Evolutionary conservation across 208 protist species (phyloP).

Genomic region (Wallacemonas sp.): DNA sequence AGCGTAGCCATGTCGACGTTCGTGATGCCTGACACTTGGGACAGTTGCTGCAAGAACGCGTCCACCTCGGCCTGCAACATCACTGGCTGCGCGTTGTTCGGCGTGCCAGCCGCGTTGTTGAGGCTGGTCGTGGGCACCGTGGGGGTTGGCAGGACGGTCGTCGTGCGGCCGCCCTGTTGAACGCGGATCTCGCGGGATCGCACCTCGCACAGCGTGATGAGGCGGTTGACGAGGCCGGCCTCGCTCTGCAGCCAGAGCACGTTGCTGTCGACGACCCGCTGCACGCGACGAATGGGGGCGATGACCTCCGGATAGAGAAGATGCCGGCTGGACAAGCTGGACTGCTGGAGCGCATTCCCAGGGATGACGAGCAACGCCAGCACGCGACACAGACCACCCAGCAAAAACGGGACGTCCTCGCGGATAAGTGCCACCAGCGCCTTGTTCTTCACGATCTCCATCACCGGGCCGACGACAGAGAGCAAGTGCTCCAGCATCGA

Average conservation of each 20-base stretch:
- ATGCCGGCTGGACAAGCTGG: slow-evolving; percentile 35
- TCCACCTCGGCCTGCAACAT: not conserved
- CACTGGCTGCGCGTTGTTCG: no score
- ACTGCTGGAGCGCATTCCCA: slow-evolving; percentile 40
- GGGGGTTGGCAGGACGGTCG: slow-evolving; percentile 18
- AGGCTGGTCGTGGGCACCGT: not conserved
- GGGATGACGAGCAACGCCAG: slow-evolving; percentile 74
- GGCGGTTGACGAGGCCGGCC: slow-evolving; percentile 42
- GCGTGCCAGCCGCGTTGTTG: not conserved
- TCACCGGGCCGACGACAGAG: slow-evolving; percentile 66
- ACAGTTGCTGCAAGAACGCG: not conserved
- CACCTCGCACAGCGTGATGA: slow-evolving; percentile 73
- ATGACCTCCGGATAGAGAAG: slow-evolving; percentile 61
- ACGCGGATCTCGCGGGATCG: slow-evolving; percentile 28
- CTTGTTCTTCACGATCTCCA: slow-evolving; percentile 73
- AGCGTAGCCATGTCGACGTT: not conserved
- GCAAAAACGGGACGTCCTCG: slow-evolving; percentile 25
- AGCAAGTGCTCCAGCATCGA: slow-evolving; percentile 72
- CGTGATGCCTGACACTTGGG: not conserved
- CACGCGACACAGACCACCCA: slow-evolving; percentile 65
- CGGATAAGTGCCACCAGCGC: slow-evolving; percentile 55
- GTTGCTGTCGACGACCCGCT: slow-evolving; percentile 85
- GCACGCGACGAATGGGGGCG: slow-evolving; percentile 52
- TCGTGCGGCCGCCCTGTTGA: slow-evolving; percentile 36
- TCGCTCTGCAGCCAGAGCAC: slow-evolving; percentile 77